A percentile compares a stretch with the other conserved stretches of the same genome.
Evolutionary conservation across 2,329 filamentous ascomycete species (phyloP).

Genomic region (Calonectria leucothoes): DNA sequence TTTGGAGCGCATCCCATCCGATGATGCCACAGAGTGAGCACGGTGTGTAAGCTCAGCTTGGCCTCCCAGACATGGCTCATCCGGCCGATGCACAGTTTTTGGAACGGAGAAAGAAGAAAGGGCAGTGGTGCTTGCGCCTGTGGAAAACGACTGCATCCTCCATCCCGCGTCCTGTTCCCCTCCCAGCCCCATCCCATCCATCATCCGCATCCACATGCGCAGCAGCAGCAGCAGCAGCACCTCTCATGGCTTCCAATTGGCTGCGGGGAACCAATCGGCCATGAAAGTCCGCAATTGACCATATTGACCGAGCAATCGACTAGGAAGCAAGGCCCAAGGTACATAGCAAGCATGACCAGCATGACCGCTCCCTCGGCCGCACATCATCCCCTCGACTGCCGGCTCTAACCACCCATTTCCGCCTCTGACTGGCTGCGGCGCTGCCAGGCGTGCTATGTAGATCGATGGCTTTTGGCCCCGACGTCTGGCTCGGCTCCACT

Average conservation of each 20-base stretch:
- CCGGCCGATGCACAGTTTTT: neutral
- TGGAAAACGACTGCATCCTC: neutral
- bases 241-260: neutral
- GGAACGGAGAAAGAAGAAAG: neutral
- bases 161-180: neutral
- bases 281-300: constrained; percentile 8
- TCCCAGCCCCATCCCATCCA: neutral
- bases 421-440: constrained; percentile 33
- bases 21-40: neutral
- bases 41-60: neutral
- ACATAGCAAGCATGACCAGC: constrained; percentile 22
- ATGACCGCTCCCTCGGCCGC: constrained; percentile 15
- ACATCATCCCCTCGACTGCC: constrained; percentile 26
- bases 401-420: constrained; percentile 1
- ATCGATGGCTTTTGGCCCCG: constrained; percentile 37
- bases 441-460: constrained; percentile 24
- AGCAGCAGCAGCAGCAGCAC: neutral
- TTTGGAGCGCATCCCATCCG: neutral
- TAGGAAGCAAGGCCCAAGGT: neutral
- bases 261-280: constrained; percentile 13
- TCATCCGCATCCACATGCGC: neutral
- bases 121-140: neutral
- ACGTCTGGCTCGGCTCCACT: constrained; percentile 34
- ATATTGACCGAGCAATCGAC: constrained; percentile 11
- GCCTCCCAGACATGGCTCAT: neutral